Percentiles rank a stretch among this genome's conserved stretches.
Evolutionary conservation across 495 filamentous ascomycete species (phyloP).

Genomic region (Aspergillus conjunctus): DNA sequence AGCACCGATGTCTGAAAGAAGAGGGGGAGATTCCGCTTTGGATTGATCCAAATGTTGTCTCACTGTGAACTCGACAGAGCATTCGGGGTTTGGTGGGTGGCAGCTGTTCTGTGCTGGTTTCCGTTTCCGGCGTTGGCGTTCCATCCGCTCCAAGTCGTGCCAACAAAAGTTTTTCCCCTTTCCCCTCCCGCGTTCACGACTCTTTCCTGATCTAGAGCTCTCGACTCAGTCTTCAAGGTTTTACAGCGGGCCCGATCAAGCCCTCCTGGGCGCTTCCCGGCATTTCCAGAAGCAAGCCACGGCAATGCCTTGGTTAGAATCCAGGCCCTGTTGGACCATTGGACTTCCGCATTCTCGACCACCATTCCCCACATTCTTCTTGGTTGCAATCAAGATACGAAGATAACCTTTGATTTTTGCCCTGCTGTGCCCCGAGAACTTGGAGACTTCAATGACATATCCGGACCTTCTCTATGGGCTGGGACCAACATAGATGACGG

Average conservation of each 20-base stretch:
- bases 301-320: too few species aligned
- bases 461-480: slow-evolving; percentile 7
- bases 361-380: slow-evolving; percentile 24
- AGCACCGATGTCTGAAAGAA: too few species aligned
- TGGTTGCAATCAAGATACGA: slow-evolving; percentile 16
- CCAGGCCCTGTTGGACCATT: background rate
- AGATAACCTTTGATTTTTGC: background rate
- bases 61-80: too few species aligned
- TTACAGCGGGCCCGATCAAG: background rate
- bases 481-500: slow-evolving; percentile 25
- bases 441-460: slow-evolving; percentile 3
- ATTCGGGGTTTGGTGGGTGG: too few species aligned
- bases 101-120: background rate
- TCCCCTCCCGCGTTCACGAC: background rate
- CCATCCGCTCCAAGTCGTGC: slow-evolving; percentile 8
- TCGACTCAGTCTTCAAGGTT: background rate
- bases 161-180: background rate
- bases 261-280: background rate
- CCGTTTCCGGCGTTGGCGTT: slow-evolving; percentile 29
- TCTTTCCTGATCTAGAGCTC: background rate
- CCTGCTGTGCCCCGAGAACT: background rate
- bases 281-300: background rate
- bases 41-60: too few species aligned
- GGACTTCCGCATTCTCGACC: slow-evolving; percentile 17
- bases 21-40: too few species aligned